Evolutionary conservation across 345 rosid genomes (phyloP), one percentile per base, ranked within the genome.

Genomic region (Jatropha curcas): DNA sequence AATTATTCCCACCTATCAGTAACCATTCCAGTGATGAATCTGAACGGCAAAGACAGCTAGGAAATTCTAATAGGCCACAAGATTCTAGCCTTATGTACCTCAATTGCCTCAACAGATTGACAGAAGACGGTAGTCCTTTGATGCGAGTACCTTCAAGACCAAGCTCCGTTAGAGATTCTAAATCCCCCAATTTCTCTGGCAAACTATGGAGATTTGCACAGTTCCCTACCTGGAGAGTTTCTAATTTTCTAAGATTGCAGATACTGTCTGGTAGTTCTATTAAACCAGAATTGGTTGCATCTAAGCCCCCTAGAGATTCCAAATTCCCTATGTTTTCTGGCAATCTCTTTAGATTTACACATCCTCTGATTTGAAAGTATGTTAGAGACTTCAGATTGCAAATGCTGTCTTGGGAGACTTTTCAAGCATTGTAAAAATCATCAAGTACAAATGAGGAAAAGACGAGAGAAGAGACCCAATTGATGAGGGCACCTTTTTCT

Each of bases 311-410:
- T 4, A 37, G 41, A 37, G 41, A 37, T 4, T 37, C 7, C 65
- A 82, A 77, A 11, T 16, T 25, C 34, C 68, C 75, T 7, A 76
- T 33, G 48, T 72, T 53, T 35, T 67, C 74, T 24, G 82, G 86
- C 51, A 80, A 74, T 71, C 59, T 77, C 50, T 71, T 76, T 43
- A 83, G 77, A 52, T 61, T 46, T 35, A 35, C 72, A 65, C 84
- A 80, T 16, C 67, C 68, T 4, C 13, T 24, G 50, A 83, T 50
- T 20, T 10, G 17, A 22, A 83, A 30, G 20, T 6, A 13, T 37
- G 41, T 20, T 17, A n/a, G n/a, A n/a, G n/a, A n/a, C n/a, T n/a
- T n/a, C n/a, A n/a, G n/a, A n/a, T n/a, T n/a, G n/a, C n/a, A n/a
- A n/a, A n/a, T n/a, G n/a, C n/a, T n/a, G n/a, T n/a, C n/a, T n/a